Conservation (phyloP, 2,329 filamentous ascomycete species). For the Onygenales sp. region DNA sequence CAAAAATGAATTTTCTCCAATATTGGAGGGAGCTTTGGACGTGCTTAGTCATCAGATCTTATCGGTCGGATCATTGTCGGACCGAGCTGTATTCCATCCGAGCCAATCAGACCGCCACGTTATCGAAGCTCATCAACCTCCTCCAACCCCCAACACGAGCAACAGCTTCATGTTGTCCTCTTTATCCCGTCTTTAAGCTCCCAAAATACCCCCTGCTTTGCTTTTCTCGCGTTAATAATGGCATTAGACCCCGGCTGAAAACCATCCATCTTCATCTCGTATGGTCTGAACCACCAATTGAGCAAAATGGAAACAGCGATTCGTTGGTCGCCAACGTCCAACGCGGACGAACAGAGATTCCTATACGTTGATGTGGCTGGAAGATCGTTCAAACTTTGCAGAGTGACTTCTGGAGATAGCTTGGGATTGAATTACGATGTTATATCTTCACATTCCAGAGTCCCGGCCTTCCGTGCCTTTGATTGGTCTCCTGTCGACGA, state of each 20-base stretch:
- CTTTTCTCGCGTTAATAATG: not conserved
- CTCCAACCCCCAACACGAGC: not conserved
- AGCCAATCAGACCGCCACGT: constrained; percentile 1
- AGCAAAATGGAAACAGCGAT: constrained; percentile 49
- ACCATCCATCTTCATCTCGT: not conserved
- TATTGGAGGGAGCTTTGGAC: too few species aligned
- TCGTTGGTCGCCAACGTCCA: constrained; percentile 53
- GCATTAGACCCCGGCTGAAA: constrained; percentile 1
- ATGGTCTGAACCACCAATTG: not conserved
- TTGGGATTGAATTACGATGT: constrained; percentile 42
- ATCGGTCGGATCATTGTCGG: constrained; percentile 2
- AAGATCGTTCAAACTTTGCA: constrained; percentile 50
- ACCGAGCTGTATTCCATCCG: not conserved
- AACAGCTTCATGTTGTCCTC: not conserved
- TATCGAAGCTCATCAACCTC: not conserved
- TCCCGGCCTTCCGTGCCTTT: constrained; percentile 55
- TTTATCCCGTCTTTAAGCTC: not conserved
- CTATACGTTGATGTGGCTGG: constrained; percentile 52
- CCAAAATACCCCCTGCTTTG: not conserved
- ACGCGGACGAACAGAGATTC: constrained; percentile 45
- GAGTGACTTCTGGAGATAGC: constrained; percentile 32
- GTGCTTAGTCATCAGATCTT: not conserved
- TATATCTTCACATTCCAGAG: constrained; percentile 43
- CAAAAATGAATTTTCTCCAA: too few species aligned
- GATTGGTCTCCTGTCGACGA: constrained; percentile 55